These are phyloP conservation scores for Leptographium wingfieldii DNA, from an alignment of 2,329 filamentous ascomycete genomes.

Conservation along the genomic window DNA sequence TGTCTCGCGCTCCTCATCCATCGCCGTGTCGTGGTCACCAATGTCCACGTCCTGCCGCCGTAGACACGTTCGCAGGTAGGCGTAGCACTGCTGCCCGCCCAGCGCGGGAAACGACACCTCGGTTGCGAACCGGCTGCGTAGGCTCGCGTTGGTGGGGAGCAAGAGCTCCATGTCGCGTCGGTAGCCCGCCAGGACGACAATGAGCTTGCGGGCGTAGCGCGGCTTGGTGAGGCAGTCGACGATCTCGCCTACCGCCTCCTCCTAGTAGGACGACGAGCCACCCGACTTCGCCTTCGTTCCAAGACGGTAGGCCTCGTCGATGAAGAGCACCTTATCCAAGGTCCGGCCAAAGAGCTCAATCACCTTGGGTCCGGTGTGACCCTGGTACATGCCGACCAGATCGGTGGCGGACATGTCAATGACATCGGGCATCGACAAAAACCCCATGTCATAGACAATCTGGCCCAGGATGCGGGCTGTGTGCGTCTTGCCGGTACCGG, in stretches of 20 bases:
- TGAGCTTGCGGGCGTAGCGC: conserved; percentile 42
- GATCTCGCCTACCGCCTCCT: conserved; percentile 40
- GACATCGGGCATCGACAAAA: conserved; percentile 40
- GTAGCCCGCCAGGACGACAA: conserved; percentile 59
- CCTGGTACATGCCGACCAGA: conserved; percentile 53
- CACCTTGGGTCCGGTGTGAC: conserved; percentile 57
- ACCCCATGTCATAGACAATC: conserved; percentile 61
- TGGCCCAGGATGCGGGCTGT: conserved; percentile 63
- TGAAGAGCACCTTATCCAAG: conserved; percentile 53
- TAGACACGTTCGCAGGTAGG: not conserved
- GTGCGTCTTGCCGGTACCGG: conserved; percentile 54
- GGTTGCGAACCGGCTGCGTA: conserved; percentile 52
- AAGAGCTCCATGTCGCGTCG: conserved; percentile 51
- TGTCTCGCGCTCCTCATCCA: not conserved
- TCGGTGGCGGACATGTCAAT: conserved; percentile 55
- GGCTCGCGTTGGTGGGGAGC: conserved; percentile 47
- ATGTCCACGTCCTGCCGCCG: not conserved
- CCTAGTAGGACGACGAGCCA: conserved; percentile 29
- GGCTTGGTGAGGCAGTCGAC: conserved; percentile 40
- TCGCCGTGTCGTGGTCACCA: not conserved
- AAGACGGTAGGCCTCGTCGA: conserved; percentile 61
- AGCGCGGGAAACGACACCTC: not conserved
- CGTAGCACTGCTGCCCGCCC: not conserved
- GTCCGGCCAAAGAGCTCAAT: conserved; percentile 44
- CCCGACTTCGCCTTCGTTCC: conserved; percentile 18